Conservation (phyloP, 441 rosid species). For the Lepidium campestre region DNA sequence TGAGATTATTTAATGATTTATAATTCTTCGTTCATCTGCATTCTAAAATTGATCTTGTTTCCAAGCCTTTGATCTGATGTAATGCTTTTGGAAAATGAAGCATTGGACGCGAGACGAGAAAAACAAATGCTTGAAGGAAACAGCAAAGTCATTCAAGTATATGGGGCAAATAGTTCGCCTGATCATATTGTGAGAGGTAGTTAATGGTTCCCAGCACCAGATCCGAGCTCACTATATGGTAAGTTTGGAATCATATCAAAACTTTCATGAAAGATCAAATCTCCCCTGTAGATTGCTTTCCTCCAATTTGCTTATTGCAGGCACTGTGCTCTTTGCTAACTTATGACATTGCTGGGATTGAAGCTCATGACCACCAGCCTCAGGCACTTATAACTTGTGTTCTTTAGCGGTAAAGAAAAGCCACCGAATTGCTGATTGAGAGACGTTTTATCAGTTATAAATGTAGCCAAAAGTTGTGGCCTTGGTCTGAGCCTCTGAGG, state of each 20-base stretch:
- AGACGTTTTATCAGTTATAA: neutral
- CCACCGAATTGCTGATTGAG: neutral
- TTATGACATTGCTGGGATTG: neutral
- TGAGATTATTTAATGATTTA: conserved; percentile 20
- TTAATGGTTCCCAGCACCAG: neutral
- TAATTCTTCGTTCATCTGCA: neutral
- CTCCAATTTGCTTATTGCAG: neutral
- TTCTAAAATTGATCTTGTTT: neutral
- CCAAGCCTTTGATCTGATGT: conserved; percentile 2
- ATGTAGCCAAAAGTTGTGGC: neutral
- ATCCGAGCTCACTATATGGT: neutral
- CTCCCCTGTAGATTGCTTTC: neutral
- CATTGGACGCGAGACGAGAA: conserved; percentile 77
- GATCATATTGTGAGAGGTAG: conserved; percentile 39
- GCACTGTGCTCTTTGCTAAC: neutral
- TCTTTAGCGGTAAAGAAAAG: neutral
- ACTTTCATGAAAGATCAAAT: neutral
- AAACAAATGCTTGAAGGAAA: conserved; percentile 79
- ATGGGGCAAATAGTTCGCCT: conserved; percentile 80
- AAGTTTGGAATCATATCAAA: neutral
- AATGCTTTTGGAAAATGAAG: conserved; percentile 37
- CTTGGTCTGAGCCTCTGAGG: neutral
- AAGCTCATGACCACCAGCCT: neutral
- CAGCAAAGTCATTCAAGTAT: conserved; percentile 60
- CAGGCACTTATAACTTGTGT: neutral